Percentiles rank a stretch among this genome's conserved stretches.
Evolutionary conservation across 164 flowering plant genomes (phyloP).

Genomic region (Vitis labrusca): DNA sequence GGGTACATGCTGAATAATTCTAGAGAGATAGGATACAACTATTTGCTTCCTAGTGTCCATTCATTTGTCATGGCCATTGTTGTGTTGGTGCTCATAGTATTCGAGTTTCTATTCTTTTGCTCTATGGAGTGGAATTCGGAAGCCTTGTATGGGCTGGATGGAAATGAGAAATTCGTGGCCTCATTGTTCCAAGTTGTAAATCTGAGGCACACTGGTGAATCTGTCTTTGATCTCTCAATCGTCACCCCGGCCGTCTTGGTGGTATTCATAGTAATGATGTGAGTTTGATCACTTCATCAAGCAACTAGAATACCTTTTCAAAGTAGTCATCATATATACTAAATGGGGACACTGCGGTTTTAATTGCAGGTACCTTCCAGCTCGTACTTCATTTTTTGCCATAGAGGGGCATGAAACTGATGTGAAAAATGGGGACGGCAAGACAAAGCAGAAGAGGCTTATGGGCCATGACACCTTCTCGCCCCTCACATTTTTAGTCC

Average conservation of each 20-base stretch:
- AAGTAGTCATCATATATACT: too few species aligned
- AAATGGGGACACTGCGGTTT: too few species aligned
- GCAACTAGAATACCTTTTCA: too few species aligned
- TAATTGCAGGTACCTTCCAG: not conserved
- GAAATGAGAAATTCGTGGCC: slow-evolving; percentile 50
- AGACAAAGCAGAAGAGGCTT: not conserved
- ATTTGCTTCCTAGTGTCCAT: slow-evolving; percentile 39
- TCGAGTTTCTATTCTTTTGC: slow-evolving; percentile 50
- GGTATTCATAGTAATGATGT: slow-evolving; percentile 76
- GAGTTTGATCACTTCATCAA: slow-evolving; percentile 17
- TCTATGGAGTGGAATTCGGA: slow-evolving; percentile 65
- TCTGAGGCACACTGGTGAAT: slow-evolving; percentile 71
- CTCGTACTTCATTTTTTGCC: not conserved
- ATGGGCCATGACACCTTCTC: not conserved
- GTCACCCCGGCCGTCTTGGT: slow-evolving; percentile 58
- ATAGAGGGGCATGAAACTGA: not conserved
- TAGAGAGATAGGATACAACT: slow-evolving; percentile 34
- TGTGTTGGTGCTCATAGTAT: slow-evolving; percentile 39
- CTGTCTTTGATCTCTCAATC: slow-evolving; percentile 50
- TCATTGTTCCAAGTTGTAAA: slow-evolving; percentile 51
- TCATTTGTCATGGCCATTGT: slow-evolving; percentile 31
- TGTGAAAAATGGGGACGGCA: not conserved
- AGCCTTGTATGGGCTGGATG: slow-evolving; percentile 42
- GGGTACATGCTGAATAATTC: slow-evolving; percentile 36
- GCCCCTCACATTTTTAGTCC: not conserved